A percentile compares a stretch with the other conserved stretches of the same genome.
Evolutionary conservation across 768 basidiomycete species (phyloP).

Genomic region (Boletus rubroflammeus): DNA sequence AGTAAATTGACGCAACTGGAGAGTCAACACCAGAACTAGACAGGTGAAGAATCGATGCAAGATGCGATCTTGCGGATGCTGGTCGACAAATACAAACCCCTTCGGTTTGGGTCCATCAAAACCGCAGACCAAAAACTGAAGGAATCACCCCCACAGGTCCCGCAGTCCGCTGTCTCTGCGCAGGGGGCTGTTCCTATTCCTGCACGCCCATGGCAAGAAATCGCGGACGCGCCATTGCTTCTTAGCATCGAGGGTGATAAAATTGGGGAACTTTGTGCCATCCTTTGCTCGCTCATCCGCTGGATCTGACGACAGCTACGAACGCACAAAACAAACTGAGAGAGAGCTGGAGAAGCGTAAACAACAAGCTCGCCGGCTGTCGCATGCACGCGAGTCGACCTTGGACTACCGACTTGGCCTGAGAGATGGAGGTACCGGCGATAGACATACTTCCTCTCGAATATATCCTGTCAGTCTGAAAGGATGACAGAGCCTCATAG

Average conservation of each 20-base stretch:
- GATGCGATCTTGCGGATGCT: conserved; percentile 81
- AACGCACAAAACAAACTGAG: conserved; percentile 41
- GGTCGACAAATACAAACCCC: conserved; percentile 81
- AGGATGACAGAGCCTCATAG: conserved; percentile 73
- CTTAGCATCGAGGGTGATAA: conserved; percentile 50
- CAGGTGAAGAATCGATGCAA: conserved; percentile 66
- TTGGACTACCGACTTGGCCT: conserved; percentile 74
- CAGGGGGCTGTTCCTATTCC: background rate
- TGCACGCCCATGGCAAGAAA: conserved; percentile 4
- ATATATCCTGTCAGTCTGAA: conserved; percentile 61
- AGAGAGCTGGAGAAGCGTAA: conserved; percentile 50
- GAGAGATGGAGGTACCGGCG: conserved; percentile 20
- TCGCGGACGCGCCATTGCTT: conserved; percentile 47
- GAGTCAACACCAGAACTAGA: conserved; percentile 64
- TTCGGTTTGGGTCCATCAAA: conserved; percentile 56
- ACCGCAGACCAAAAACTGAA: conserved; percentile 68
- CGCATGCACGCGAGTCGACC: conserved; percentile 64
- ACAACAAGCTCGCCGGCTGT: conserved; percentile 52
- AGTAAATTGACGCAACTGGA: conserved; percentile 33
- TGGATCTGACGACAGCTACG: conserved; percentile 28
- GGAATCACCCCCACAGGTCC: conserved; percentile 41
- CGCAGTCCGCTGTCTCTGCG: conserved; percentile 8
- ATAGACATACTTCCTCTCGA: conserved; percentile 19
- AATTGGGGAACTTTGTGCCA: conserved; percentile 44
- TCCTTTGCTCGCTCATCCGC: conserved; percentile 13